These are phyloP conservation scores for Agaricus blazei DNA, from an alignment of 768 basidiomycete genomes.

Conservation along the genomic window DNA sequence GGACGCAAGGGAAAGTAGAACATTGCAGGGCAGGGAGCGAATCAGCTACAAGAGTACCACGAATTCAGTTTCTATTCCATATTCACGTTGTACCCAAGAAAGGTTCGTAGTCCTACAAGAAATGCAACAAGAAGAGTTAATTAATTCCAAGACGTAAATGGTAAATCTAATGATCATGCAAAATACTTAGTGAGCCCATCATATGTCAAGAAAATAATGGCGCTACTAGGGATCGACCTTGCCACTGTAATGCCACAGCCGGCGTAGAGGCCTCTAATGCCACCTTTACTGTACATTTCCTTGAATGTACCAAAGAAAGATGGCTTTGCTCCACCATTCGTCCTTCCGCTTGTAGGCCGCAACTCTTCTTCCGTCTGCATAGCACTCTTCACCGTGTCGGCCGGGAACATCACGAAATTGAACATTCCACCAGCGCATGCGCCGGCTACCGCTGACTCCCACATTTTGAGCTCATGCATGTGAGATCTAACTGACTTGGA, in stretches of 20 bases:
- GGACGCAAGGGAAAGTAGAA: too few relatives aligned
- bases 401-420: constrained; percentile 89
- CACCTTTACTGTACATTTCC: constrained; percentile 71
- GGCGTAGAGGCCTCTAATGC: constrained; percentile 82
- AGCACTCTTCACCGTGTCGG: constrained; percentile 90
- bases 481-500: background rate
- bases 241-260: constrained; percentile 90
- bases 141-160: too few relatives aligned
- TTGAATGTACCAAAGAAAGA: constrained; percentile 54
- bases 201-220: constrained; percentile 90
- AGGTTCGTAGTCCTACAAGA: too few relatives aligned
- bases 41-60: too few relatives aligned
- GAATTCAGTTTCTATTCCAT: too few relatives aligned
- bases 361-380: constrained; percentile 94
- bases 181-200: constrained; percentile 59
- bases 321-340: constrained; percentile 21
- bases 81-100: too few relatives aligned
- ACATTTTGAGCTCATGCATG: constrained; percentile 44
- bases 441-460: constrained; percentile 84
- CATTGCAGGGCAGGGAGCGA: too few relatives aligned
- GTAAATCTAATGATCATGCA: constrained; percentile 19
- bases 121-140: too few relatives aligned
- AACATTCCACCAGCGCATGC: constrained; percentile 83
- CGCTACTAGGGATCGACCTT: constrained; percentile 83
- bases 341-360: constrained; percentile 32